Conservation (phyloP, 2,329 filamentous ascomycete species). For the Tolypocladium tropicale region DNA sequence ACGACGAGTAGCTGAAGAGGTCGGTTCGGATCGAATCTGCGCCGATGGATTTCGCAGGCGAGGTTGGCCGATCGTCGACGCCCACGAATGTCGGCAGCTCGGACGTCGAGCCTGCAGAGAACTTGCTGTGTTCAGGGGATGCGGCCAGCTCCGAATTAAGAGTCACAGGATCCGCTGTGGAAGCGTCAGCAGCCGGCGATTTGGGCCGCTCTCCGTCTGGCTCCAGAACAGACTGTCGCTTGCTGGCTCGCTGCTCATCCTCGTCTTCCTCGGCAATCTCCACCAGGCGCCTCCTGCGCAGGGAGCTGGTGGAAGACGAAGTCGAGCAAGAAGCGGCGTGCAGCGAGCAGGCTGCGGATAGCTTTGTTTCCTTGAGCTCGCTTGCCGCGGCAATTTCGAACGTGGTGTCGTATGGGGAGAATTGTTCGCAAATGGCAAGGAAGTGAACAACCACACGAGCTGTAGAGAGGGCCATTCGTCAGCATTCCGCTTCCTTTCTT, state of each 20-base stretch:
- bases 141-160: conserved; percentile 42
- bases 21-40: conserved; percentile 38
- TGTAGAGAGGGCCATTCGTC: conserved; percentile 25
- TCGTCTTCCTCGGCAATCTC: conserved; percentile 93
- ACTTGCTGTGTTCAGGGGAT: conserved; percentile 38
- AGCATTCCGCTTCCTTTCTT: neutral
- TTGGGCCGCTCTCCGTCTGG: conserved; percentile 18
- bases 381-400: conserved; percentile 66
- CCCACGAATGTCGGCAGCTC: conserved; percentile 44
- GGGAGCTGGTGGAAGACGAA: conserved; percentile 73
- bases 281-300: conserved; percentile 66
- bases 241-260: conserved; percentile 53
- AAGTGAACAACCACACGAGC: conserved; percentile 73
- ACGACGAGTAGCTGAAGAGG: conserved; percentile 36
- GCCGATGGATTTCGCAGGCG: conserved; percentile 33
- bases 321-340: conserved; percentile 81
- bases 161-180: conserved; percentile 27
- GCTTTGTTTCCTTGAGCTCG: conserved; percentile 76
- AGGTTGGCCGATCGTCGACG: conserved; percentile 30
- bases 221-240: conserved; percentile 47
- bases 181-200: conserved; percentile 15
- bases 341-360: conserved; percentile 80
- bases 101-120: conserved; percentile 32
- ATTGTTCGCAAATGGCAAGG: conserved; percentile 56
- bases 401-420: conserved; percentile 77